Evolutionary conservation across 371 early-diverging fungal genomes (phyloP), one percentile per base, ranked within the genome.

Genomic region (Basidiobolus meristosporus): DNA sequence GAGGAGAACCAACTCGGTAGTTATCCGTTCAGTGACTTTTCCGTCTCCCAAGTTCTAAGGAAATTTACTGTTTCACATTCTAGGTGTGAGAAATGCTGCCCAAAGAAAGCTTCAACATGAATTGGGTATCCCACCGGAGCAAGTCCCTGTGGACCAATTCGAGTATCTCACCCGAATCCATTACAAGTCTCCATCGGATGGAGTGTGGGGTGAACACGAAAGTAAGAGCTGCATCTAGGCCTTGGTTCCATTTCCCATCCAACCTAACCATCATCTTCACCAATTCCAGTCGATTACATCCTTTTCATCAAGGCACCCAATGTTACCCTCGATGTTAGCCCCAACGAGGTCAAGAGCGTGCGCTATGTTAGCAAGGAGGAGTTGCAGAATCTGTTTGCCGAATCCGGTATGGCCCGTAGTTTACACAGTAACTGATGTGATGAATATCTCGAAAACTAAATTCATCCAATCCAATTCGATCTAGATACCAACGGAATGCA

Each of bases 121-220:
- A 54, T 68, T 97, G 37, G 97, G 97, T 28, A 92, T 97, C 40
- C 57, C 60, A 45, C 63, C 77, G 6, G 64, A 68, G 41, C 68
- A 79, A 51, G 77, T 90, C 3, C 79, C 82, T 6, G 41, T 86
- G 45, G 90, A 88, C 12, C 44, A 75, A 26, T 73, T 97, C 56
- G 56, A 77, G 46, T 95, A 73, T 57, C 59, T 97, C 52, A 92
- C 93, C 3, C 62, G 87, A 38, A 90, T 97, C 37, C 95, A 90
- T 53, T 97, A 97, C 58, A 45, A 82, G 50, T 90, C 97, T 7
- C 81, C 86, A 1, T 85, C 84, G 19, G 86, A 91, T 53, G 90
- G 83, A n/a, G 43, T 76, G 41, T 97, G 97, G 97, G 93, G 93
- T 17, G 97, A 97, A 61, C 90, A 92, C 52, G 93, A 91, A 59